Evolutionary conservation across 2,329 filamentous ascomycete species (phyloP).

Genomic region (Colletotrichum kahawae): DNA sequence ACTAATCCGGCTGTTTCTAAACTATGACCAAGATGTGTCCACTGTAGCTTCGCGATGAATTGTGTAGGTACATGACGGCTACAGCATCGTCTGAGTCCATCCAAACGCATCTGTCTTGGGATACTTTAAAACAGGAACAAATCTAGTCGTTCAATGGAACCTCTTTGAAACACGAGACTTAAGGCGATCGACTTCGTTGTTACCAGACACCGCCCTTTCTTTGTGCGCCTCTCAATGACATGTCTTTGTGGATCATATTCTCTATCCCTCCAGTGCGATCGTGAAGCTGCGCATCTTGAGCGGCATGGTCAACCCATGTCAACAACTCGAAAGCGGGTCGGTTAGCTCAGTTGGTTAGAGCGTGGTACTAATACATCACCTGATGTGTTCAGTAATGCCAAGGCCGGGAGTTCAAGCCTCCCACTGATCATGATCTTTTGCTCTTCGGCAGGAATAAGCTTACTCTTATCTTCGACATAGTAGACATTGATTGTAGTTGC

Average conservation of each 20-base stretch:
- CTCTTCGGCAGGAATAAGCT: accelerated
- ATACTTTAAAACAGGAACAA: neutral
- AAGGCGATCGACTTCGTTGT: neutral
- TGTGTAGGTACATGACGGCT: neutral
- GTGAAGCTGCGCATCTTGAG: neutral
- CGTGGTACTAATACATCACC: slow-evolving; percentile 21
- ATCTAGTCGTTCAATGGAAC: neutral
- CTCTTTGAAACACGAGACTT: neutral
- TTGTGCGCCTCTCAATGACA: neutral
- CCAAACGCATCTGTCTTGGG: neutral
- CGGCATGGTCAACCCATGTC: accelerated
- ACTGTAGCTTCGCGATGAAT: neutral
- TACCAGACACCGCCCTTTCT: neutral
- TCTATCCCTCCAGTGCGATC: neutral
- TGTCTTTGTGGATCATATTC: neutral
- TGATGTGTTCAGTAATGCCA: slow-evolving; percentile 15
- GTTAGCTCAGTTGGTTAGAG: slow-evolving; percentile 23
- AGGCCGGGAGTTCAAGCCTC: slow-evolving; percentile 22
- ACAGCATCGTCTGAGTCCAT: neutral
- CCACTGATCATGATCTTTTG: slow-evolving; percentile 8
- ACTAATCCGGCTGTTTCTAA: neutral
- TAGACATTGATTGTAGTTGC: accelerated
- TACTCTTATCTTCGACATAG: accelerated
- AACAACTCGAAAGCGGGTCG: neutral
- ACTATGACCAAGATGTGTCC: neutral